Base-by-base conservation (phyloP, 345 rosid species). In the Eucalyptus pauciflora region DNA sequence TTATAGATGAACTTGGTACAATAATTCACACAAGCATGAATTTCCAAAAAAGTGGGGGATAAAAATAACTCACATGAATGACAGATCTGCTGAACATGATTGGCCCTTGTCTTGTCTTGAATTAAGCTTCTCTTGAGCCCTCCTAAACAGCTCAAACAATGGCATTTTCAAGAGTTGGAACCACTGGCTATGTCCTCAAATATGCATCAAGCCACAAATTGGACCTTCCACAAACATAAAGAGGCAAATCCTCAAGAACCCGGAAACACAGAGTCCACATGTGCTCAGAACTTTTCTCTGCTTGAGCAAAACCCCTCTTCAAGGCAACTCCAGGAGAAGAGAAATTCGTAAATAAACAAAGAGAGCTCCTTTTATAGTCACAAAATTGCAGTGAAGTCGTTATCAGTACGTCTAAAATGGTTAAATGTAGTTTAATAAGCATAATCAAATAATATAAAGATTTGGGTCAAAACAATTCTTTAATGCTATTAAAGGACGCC, bases 131-230 rank as follows among this genome's bases (percentile, higher is more conserved):
- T 92, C 94, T 69, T 92, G 90, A 24, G 94, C 52, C 93, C 92
- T 89, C 89, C 94, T 92, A 86, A 94, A 91, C 24, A 97, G 95
- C 97, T 97, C 99, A 92, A 93, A 96, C 90, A 96, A 83, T 92
- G 99, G 98, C 99, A 97, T 96, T 94, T 67, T 41, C 85, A 76
- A 76, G 48, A 76, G 85, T 22, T 41, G 9, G 29, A 76, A 85
- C 87, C 24, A 14, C 27, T 49, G 33, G 51, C 85, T 76, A 11
- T 41, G 48, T 76, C 85, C 48, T 41, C 85, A 76, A 41, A 76
- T 41, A 76, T 6, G 48, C 85, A 76, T 76, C 48, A 41, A 76
- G 85, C 29, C 48, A 76, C 45, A 71, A 37, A 71, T 71, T 71
- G 81, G 81, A 71, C 81, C 81, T 71, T 33, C 41, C 81, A 33